A percentile compares a stretch with the other conserved stretches of the same genome.
Evolutionary conservation across 371 early-diverging fungal species (phyloP).

Genomic region (Mucor mucedo): DNA sequence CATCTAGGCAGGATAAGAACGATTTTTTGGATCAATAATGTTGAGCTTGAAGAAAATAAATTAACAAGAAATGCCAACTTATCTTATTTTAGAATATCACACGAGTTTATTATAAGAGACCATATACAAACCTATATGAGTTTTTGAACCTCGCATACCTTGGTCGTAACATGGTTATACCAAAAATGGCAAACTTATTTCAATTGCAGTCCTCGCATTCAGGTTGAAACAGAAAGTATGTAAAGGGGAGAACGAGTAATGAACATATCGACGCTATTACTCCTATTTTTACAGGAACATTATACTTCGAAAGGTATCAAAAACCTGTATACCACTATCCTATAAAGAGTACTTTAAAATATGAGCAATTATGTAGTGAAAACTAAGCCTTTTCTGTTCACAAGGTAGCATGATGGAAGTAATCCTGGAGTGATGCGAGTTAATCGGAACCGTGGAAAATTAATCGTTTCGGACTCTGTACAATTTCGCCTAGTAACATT

Average conservation of each 20-base stretch:
- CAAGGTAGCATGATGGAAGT: neutral
- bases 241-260: neutral
- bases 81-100: conserved; percentile 9
- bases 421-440: conserved; percentile 8
- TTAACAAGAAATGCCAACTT: too few species aligned
- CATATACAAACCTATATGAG: neutral
- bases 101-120: conserved; percentile 17
- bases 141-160: conserved; percentile 15
- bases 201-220: conserved; percentile 8
- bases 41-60: neutral
- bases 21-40: conserved; percentile 15
- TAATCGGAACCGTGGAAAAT: conserved; percentile 20
- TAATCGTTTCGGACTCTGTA: conserved; percentile 71
- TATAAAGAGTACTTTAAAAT: conserved; percentile 1
- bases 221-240: conserved; percentile 13
- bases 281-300: conserved; percentile 4
- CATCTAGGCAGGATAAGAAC: neutral
- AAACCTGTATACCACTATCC: conserved; percentile 11
- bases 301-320: conserved; percentile 8
- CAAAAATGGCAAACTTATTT: conserved; percentile 27
- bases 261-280: neutral
- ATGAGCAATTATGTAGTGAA: neutral
- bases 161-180: conserved; percentile 22
- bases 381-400: neutral
- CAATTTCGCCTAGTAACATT: conserved; percentile 70